Percentiles rank a stretch among this genome's conserved stretches.
These are phyloP conservation scores for Ascochyta clinopodiicola DNA, from an alignment of 2,329 filamentous ascomycete genomes.

Conservation along the genomic window DNA sequence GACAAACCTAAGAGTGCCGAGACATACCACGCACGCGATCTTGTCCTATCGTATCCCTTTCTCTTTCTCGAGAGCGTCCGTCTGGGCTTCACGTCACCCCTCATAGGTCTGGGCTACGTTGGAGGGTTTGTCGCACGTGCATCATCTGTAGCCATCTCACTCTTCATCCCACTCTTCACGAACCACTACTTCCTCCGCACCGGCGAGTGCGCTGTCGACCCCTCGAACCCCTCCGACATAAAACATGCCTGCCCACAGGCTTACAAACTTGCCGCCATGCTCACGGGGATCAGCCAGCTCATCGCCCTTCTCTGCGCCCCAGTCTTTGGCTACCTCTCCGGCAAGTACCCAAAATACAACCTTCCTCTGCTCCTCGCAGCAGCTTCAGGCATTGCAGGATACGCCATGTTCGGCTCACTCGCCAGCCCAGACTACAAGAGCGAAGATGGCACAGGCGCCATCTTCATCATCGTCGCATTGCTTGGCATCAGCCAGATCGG, in stretches of 20 bases:
- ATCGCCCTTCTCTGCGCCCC: slow-evolving; percentile 85
- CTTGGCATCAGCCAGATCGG: slow-evolving; percentile 95
- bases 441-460: slow-evolving; percentile 69
- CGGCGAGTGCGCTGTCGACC: slow-evolving; percentile 72
- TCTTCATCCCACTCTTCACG: slow-evolving; percentile 92
- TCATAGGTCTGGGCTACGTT: slow-evolving; percentile 86
- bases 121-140: slow-evolving; percentile 94
- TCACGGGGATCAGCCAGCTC: slow-evolving; percentile 89
- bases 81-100: slow-evolving; percentile 75
- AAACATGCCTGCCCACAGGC: slow-evolving; percentile 85
- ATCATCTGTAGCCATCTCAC: slow-evolving; percentile 90
- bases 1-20: slow-evolving; percentile 31
- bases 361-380: slow-evolving; percentile 76
- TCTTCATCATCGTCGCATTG: slow-evolving; percentile 79
- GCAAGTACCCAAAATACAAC: slow-evolving; percentile 69
- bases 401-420: slow-evolving; percentile 76
- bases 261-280: slow-evolving; percentile 83
- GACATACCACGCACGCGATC: slow-evolving; percentile 54
- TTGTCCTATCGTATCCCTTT: slow-evolving; percentile 62
- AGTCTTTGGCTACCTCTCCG: slow-evolving; percentile 84
- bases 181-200: slow-evolving; percentile 87
- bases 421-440: slow-evolving; percentile 76
- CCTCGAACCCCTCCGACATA: slow-evolving; percentile 63
- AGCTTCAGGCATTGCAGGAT: slow-evolving; percentile 77
- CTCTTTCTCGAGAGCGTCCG: slow-evolving; percentile 52